phyloP scores from a whole-genome alignment of 2,329 filamentous ascomycete species.

The Lachnellula subtilissima region DNA sequence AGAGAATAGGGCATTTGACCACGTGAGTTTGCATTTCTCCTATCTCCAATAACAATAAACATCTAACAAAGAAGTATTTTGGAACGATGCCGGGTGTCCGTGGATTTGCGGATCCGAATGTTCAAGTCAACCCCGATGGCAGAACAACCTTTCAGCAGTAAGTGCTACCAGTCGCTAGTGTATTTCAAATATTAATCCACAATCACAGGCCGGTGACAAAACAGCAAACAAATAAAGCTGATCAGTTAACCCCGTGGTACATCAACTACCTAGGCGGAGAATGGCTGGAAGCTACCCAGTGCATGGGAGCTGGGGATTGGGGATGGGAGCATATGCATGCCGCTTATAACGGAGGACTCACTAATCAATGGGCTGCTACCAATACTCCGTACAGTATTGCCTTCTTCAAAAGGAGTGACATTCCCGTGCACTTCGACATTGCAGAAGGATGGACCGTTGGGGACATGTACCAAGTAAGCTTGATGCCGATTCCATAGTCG shows the following conservation, averaged over 20 bases:
- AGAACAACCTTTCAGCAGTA: constrained; percentile 7
- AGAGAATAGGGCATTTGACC: constrained; percentile 37
- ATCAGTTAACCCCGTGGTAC: constrained; percentile 46
- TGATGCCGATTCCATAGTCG: neutral
- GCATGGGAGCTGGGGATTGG: constrained; percentile 41
- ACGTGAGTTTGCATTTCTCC: constrained; percentile 23
- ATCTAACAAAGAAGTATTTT: constrained; percentile 36
- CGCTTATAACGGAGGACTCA: constrained; percentile 46
- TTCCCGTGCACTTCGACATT: constrained; percentile 48
- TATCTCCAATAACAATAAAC: neutral
- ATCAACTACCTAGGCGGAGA: constrained; percentile 47
- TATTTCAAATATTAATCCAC: neutral
- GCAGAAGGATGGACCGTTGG: constrained; percentile 48
- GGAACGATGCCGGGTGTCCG: constrained; percentile 49
- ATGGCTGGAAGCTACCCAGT: constrained; percentile 43
- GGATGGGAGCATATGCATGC: constrained; percentile 41
- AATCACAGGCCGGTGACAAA: neutral
- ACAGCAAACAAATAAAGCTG: constrained; percentile 33
- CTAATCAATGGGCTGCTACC: constrained; percentile 47
- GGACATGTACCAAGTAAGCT: constrained; percentile 47
- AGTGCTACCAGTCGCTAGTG: neutral
- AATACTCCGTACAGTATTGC: constrained; percentile 48
- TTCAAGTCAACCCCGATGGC: constrained; percentile 39
- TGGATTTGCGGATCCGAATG: constrained; percentile 50
- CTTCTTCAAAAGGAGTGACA: constrained; percentile 43